Evolutionary conservation across 2,329 filamentous ascomycete genomes (phyloP), one percentile per base, ranked within the genome.

Genomic region (Penicillium aurantiogriseum): DNA sequence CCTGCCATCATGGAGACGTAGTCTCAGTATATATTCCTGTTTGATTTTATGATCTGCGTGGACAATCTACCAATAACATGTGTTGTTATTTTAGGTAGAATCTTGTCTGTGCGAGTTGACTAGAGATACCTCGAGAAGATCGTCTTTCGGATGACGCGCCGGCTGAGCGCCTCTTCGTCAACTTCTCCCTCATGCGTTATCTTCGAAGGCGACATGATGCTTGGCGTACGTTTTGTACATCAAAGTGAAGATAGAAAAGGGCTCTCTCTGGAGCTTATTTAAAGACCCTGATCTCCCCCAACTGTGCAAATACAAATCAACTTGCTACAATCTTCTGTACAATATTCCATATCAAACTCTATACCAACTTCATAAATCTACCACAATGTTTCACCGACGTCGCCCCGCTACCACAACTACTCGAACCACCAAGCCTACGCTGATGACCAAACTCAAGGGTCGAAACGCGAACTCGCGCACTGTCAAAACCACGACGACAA

Each of bases 391-490:
- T 43, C 61, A 63, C 27, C 63, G 61, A 40, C 58, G 47, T 47
- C 59, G 57, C 35, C 61, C 55, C 23, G 56, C 58, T 44, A 67
- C 59, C 58, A 75, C 71, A 55, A 74, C 74, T 59, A 76, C 76
- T 44, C 69, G 75, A 40, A 77, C 74, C 62, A 73, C 67, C 36
- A 80, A 81, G 59, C 82, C 82, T 19, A 79, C 78, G 36, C 74
- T 86, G 46, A 80, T 85, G 76, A 80, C 80, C 51, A 80, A 82
- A 54, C 79, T 86, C 15, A 75, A 80, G 11, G 79, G 79, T 47
- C 74, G 68, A 40, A 59, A 62, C 46, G 65, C 68, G 8, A 69
- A 69, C 43, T 70, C 67, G 42, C 71, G 71, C 47, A 74, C 70
- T 1, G 69, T 71, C 49, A 73, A 74, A 27, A 74, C 73, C n/a